Percentiles rank a stretch among this genome's conserved stretches.
Evolutionary conservation across 139 green algal genomes (phyloP).

Genomic region (Yamagishiella unicocca): DNA sequence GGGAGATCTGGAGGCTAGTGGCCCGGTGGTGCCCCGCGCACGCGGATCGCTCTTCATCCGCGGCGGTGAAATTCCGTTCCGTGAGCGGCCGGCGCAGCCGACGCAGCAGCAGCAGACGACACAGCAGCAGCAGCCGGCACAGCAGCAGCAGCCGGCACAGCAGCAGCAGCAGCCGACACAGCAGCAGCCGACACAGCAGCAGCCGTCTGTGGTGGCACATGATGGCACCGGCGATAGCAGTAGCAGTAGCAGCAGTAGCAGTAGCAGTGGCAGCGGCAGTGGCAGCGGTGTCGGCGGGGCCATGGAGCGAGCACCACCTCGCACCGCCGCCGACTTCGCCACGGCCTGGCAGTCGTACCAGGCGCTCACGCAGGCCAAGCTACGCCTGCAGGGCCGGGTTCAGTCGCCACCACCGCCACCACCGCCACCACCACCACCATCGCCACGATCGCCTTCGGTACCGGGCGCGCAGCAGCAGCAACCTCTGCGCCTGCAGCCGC

Average conservation of each 20-base stretch:
- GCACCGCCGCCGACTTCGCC: background rate
- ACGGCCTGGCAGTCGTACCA: slow-evolving; percentile 3
- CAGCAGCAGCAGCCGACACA: background rate
- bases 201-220: background rate
- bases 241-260: slow-evolving; percentile 16
- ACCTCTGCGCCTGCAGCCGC: background rate
- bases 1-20: background rate
- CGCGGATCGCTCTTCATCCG: background rate
- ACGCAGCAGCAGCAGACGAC: background rate
- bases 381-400: background rate
- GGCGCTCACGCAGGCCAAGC: background rate
- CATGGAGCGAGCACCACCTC: background rate
- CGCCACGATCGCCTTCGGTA: background rate
- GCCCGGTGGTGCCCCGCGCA: no score
- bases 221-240: background rate
- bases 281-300: background rate
- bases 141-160: background rate
- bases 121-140: background rate
- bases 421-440: background rate
- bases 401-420: background rate
- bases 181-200: background rate
- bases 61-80: background rate
- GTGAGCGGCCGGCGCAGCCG: background rate
- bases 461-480: background rate
- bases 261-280: background rate